These are phyloP conservation scores for Fusarium scirpi DNA, from an alignment of 2,329 filamentous ascomycete species.

Conservation along the genomic window DNA sequence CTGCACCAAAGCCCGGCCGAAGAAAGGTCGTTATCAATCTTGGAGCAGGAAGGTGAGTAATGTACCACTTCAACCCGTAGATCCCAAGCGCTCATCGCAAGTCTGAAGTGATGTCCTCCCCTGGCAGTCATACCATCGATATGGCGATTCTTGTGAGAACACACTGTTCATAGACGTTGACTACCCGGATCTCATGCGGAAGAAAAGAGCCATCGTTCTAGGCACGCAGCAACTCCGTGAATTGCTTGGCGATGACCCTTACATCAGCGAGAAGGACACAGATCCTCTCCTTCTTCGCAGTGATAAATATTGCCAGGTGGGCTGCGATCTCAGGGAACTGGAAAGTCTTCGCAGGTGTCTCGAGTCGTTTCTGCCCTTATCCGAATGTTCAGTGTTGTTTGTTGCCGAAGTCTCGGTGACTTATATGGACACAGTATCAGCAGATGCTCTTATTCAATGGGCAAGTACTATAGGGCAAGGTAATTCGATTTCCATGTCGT, in stretches of 20 bases:
- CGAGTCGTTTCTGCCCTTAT: conserved; percentile 66
- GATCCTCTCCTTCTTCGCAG: conserved; percentile 70
- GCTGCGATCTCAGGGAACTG: conserved; percentile 82
- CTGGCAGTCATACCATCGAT: conserved; percentile 81
- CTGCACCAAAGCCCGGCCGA: conserved; percentile 56
- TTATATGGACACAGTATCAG: conserved; percentile 82
- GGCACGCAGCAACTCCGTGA: conserved; percentile 68
- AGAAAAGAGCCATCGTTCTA: conserved; percentile 77
- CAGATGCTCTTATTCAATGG: conserved; percentile 83
- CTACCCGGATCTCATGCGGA: conserved; percentile 81
- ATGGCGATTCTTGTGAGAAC: conserved; percentile 67
- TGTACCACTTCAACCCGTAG: not conserved
- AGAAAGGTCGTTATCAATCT: conserved; percentile 85
- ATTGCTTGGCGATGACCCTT: conserved; percentile 50
- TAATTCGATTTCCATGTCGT: conserved; percentile 54
- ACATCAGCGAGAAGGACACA: conserved; percentile 54
- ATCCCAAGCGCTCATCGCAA: conserved; percentile 10
- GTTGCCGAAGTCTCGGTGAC: conserved; percentile 91
- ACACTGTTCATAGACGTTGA: conserved; percentile 86
- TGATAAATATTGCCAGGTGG: conserved; percentile 80
- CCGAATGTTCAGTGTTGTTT: conserved; percentile 76
- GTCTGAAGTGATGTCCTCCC: conserved; percentile 82
- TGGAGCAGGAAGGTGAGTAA: conserved; percentile 87
- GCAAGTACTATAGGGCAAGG: conserved; percentile 76
- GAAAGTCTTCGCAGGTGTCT: conserved; percentile 70